Evolutionary conservation across 108 stramenopile species (phyloP), one percentile per base, ranked within the genome.

Genomic region (Cyclostephanos tholiformis): DNA sequence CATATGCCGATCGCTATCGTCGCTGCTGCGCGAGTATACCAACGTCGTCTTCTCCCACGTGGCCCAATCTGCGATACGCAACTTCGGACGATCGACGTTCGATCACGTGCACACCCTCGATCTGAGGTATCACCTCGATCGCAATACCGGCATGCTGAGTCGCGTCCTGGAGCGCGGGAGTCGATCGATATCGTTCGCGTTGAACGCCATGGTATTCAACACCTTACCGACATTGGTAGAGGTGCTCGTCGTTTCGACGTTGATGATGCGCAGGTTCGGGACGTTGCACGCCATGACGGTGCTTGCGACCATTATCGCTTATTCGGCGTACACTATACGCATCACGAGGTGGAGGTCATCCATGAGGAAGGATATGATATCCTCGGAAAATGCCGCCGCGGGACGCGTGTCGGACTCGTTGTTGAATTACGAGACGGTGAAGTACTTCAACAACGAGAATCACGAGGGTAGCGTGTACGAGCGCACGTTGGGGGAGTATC

Each of bases 381-480:
- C 73, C 60, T 53, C 57, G 13, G 76, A 82, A 11, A 79, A 80
- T 39, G 41, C 41, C 8, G 72, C 61, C 17, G 83, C 80, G 29
- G 83, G 83, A 14, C 67, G 75, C 13, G 80, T 80, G 6, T 80
- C 83, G 17, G 83, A 84, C 39, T 72, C 79, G 19, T 52, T 84
- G 22, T 67, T 81, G 32, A 78, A 84, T 64, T 84, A 80, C 50
- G 83, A 84, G 44, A 84, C 83, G 6, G 83, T 84, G 12, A 69
- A 65, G n/a, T 76, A 80, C 60, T 84, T 84, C 62, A 79, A 79
- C 4, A 75, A 79, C n/a, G 79, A 80, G 43, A 32, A 26, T 36
- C 65, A 76, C 32, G 83, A 84, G 74, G 69, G 67, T 3, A 35
- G 35, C 29, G 63, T 71, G 44, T 84, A 84, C 44, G 71, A 69